Evolutionary conservation across 371 early-diverging fungal species (phyloP).

Genomic region (Apophysomyces elegans): DNA sequence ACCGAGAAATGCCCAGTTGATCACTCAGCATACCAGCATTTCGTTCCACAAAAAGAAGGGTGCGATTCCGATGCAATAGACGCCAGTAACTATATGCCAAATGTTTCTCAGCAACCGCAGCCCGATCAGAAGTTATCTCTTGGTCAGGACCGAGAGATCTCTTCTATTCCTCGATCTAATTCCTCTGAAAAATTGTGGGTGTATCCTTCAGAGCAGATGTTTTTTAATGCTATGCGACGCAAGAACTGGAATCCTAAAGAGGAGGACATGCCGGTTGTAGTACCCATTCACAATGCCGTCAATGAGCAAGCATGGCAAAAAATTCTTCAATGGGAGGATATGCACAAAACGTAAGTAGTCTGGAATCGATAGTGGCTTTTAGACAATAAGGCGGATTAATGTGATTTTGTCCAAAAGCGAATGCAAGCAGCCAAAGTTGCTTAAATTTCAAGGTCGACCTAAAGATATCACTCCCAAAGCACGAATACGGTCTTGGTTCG

Average conservation of each 20-base stretch:
- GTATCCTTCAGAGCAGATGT: constrained; percentile 96
- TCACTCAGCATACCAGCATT: constrained; percentile 49
- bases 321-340: constrained; percentile 89
- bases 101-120: constrained; percentile 65
- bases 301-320: constrained; percentile 94
- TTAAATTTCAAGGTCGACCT: constrained; percentile 88
- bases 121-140: constrained; percentile 61
- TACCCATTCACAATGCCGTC: constrained; percentile 74
- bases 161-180: constrained; percentile 74
- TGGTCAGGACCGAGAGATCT: constrained; percentile 64
- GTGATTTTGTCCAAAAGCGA: constrained; percentile 33
- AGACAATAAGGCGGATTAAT: neutral
- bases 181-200: constrained; percentile 76
- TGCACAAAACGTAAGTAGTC: constrained; percentile 56
- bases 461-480: constrained; percentile 88
- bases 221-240: constrained; percentile 91
- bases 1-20: constrained; percentile 55
- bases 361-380: constrained; percentile 10
- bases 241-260: constrained; percentile 87
- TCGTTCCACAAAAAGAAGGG: constrained; percentile 42
- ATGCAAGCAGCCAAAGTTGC: constrained; percentile 73
- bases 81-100: constrained; percentile 79
- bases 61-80: constrained; percentile 61
- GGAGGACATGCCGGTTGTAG: constrained; percentile 56
- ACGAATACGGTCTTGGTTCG: constrained; percentile 69